Evolutionary conservation across 2,329 filamentous ascomycete genomes (phyloP).

Genomic region (Lasiodiplodia sp.): DNA sequence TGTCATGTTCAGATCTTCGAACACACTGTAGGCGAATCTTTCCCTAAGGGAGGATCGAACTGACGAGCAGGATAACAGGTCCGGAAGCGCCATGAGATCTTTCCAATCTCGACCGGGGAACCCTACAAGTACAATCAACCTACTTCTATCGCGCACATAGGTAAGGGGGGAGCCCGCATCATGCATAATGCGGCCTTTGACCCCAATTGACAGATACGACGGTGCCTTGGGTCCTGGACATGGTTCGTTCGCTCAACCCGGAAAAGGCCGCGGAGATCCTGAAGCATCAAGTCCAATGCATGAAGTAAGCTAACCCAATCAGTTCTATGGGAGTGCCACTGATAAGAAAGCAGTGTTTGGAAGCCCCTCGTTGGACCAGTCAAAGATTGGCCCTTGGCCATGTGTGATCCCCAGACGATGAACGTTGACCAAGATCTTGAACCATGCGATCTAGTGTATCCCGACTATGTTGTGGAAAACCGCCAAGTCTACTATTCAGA

Average conservation of each 20-base stretch:
- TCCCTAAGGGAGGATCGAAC: fast-evolving
- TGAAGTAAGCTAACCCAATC: neutral
- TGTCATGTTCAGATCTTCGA: neutral
- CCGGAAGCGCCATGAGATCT: neutral
- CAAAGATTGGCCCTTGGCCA: neutral
- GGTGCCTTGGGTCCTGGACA: neutral
- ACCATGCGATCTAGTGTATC: neutral
- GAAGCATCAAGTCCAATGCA: neutral
- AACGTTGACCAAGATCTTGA: neutral
- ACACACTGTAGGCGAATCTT: neutral
- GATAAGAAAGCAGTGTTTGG: neutral
- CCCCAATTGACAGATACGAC: neutral
- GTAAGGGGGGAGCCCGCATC: neutral
- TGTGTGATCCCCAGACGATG: neutral
- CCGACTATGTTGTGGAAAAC: neutral
- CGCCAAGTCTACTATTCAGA: neutral
- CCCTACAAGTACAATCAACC: neutral
- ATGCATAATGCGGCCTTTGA: neutral
- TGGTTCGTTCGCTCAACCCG: neutral
- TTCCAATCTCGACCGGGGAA: neutral
- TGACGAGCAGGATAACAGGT: neutral
- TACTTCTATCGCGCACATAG: neutral
- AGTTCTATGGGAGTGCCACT: neutral
- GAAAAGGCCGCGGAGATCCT: neutral
- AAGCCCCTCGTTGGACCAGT: neutral